phyloP scores from a whole-genome alignment of 1,284 basidiomycete genomes.

The Cryptococcus sp. region DNA sequence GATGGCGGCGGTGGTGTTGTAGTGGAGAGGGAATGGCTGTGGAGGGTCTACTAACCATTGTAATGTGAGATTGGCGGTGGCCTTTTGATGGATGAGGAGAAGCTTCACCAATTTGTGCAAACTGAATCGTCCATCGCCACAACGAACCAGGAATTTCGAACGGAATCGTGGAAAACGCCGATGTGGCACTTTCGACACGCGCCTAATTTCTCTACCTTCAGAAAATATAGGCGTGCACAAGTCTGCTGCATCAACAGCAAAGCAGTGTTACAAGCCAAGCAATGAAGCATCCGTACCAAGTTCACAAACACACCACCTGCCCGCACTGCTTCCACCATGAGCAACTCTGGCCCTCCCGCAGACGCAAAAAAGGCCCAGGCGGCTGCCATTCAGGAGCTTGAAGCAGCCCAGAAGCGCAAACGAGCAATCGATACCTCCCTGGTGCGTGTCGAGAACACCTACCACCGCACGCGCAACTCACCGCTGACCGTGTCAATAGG shows the following conservation, averaged over 20 bases:
- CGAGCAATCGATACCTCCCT: conserved; percentile 39
- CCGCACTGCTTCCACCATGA: conserved; percentile 39
- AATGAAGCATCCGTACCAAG: not conserved
- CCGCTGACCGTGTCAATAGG: conserved; percentile 30
- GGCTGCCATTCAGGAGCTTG: conserved; percentile 39
- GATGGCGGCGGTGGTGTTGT: not conserved
- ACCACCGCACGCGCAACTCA: not conserved
- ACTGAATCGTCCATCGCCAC: no score
- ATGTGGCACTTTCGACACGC: no score
- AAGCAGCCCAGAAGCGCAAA: conserved; percentile 41
- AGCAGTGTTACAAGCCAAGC: no score
- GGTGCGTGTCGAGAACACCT: conserved; percentile 19
- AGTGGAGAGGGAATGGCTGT: not conserved
- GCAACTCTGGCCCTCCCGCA: conserved; percentile 40
- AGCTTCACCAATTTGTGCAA: not conserved
- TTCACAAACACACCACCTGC: not conserved
- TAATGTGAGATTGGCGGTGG: not conserved
- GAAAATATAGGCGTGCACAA: no score
- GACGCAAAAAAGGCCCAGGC: conserved; percentile 48
- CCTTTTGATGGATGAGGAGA: conserved; percentile 4
- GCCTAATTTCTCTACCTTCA: no score
- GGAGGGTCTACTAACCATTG: not conserved
- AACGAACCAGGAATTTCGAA: no score
- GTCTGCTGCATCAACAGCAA: no score
- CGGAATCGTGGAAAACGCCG: no score